These are phyloP conservation scores for Botrytis sinoallii DNA, from an alignment of 2,329 filamentous ascomycete species.

Conservation along the genomic window DNA sequence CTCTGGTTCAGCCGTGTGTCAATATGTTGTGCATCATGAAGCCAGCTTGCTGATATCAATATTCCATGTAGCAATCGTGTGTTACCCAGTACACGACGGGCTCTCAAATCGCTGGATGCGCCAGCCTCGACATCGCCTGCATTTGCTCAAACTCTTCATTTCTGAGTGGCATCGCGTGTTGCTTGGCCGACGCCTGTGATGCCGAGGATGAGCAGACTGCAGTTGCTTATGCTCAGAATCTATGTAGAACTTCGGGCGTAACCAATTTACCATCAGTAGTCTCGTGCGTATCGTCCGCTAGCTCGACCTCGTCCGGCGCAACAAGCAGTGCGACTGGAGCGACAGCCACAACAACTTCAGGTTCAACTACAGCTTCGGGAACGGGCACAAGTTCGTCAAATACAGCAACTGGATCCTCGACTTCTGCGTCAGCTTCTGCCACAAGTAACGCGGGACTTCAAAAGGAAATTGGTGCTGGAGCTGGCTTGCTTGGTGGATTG, in stretches of 20 bases:
- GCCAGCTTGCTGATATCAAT: conserved; percentile 5
- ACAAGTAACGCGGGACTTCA: conserved; percentile 25
- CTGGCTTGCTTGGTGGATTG: conserved; percentile 31
- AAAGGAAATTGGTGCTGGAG: conserved; percentile 28
- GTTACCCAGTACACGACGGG: conserved; percentile 40
- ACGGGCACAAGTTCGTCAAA: neutral
- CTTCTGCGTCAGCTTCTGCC: conserved; percentile 23
- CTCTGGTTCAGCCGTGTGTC: neutral
- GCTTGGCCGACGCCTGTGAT: conserved; percentile 45
- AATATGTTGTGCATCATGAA: neutral
- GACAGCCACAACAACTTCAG: neutral
- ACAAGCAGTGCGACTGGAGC: conserved; percentile 3
- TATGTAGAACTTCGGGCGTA: conserved; percentile 40
- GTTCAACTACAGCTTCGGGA: neutral
- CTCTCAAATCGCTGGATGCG: conserved; percentile 42
- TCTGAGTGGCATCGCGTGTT: conserved; percentile 48
- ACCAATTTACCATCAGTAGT: conserved; percentile 31
- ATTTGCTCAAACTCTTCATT: conserved; percentile 48
- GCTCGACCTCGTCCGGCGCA: conserved; percentile 12
- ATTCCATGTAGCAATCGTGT: conserved; percentile 35
- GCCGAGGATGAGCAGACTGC: conserved; percentile 40
- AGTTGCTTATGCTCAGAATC: conserved; percentile 36
- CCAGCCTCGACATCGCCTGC: conserved; percentile 45
- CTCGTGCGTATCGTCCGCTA: conserved; percentile 21
- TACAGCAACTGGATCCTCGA: neutral